Percentiles rank a stretch among this genome's conserved stretches.
Conservation (phyloP, 1,139 yeast species). For the Zygosaccharomyces sapae region DNA sequence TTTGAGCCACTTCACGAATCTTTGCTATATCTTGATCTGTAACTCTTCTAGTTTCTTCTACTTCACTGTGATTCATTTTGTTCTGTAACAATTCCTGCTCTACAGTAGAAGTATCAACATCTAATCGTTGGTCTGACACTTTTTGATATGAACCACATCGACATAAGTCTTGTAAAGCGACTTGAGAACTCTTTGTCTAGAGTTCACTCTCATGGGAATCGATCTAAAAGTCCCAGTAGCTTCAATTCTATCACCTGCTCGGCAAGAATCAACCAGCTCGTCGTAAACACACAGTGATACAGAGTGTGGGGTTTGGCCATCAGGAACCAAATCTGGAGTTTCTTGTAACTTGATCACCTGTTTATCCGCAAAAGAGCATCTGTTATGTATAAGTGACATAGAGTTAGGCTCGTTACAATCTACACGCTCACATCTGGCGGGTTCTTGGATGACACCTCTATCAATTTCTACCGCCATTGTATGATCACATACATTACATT, state of each 20-base stretch:
- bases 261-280: slow-evolving; percentile 87
- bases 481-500: slow-evolving; percentile 92
- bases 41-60: slow-evolving; percentile 69
- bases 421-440: slow-evolving; percentile 84
- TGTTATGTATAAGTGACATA: slow-evolving; percentile 85
- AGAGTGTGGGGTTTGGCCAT: slow-evolving; percentile 98
- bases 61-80: slow-evolving; percentile 42
- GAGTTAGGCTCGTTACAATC: slow-evolving; percentile 83
- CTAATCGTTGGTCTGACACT: slow-evolving; percentile 75
- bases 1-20: slow-evolving; percentile 56
- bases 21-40: slow-evolving; percentile 63
- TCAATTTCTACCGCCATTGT: slow-evolving; percentile 89
- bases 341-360: slow-evolving; percentile 93
- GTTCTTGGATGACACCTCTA: slow-evolving; percentile 91
- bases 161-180: slow-evolving; percentile 85
- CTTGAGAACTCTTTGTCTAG: slow-evolving; percentile 80
- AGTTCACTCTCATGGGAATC: slow-evolving; percentile 82
- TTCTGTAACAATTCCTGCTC: slow-evolving; percentile 50
- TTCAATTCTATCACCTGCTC: slow-evolving; percentile 96
- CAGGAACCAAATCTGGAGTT: slow-evolving; percentile 97
- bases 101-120: slow-evolving; percentile 69
- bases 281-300: slow-evolving; percentile 92
- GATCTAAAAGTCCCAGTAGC: slow-evolving; percentile 95
- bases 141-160: slow-evolving; percentile 89
- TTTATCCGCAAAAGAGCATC: slow-evolving; percentile 90